Conservation (phyloP, 164 flowering plant genomes). For the Sedum album region DNA sequence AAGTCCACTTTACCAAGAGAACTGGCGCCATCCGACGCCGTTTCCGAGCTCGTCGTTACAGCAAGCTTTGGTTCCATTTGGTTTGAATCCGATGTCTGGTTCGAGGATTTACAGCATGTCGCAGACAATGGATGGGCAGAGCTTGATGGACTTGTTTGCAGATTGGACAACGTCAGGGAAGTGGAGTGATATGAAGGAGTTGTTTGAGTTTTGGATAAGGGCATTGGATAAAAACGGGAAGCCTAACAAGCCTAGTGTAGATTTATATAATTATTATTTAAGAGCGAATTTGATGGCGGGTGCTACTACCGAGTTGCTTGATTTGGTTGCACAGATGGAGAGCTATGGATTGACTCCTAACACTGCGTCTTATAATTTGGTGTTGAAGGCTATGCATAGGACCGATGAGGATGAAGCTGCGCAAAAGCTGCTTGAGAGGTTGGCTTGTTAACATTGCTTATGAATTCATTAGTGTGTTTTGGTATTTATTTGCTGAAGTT, state of each 20-base stretch:
- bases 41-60: constrained; percentile 22
- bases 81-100: constrained; percentile 15
- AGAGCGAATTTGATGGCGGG: constrained; percentile 66
- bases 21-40: constrained; percentile 53
- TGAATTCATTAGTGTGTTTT: neutral
- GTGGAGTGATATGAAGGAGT: constrained; percentile 67
- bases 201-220: constrained; percentile 71
- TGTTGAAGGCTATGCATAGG: constrained; percentile 64
- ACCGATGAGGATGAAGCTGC: constrained; percentile 54
- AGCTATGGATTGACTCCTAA: constrained; percentile 51
- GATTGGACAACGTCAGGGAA: constrained; percentile 62
- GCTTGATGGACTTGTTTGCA: constrained; percentile 56
- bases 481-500: neutral
- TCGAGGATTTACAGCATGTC: constrained; percentile 29
- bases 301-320: constrained; percentile 53
- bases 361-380: constrained; percentile 78
- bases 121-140: constrained; percentile 30
- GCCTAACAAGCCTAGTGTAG: constrained; percentile 72
- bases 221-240: constrained; percentile 60
- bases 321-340: constrained; percentile 60
- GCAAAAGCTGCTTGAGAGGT: constrained; percentile 66
- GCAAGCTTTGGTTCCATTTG: constrained; percentile 26
- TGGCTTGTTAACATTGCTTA: constrained; percentile 7
- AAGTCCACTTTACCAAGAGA: constrained; percentile 63
- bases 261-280: constrained; percentile 63